Evolutionary conservation across 768 basidiomycete genomes (phyloP), one percentile per base, ranked within the genome.

Genomic region (Mycena latifolia): DNA sequence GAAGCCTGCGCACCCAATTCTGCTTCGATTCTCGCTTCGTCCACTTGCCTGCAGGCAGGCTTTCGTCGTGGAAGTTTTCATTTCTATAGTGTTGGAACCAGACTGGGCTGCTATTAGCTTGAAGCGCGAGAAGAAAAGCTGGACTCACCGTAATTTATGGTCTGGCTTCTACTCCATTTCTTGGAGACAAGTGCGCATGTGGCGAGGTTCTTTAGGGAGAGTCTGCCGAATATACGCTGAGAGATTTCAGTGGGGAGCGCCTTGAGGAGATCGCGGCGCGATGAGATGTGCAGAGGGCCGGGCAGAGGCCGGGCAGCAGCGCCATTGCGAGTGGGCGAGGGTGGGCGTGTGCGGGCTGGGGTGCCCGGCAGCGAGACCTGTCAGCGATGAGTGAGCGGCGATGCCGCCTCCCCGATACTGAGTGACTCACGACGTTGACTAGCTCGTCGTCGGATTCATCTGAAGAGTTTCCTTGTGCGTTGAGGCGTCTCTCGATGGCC

Each of bases 11-110:
- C 68, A 89, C 92, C 95, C 95, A 98, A 69, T 91, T 91, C 78
- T 94, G 92, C 76, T 95, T 98, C n/a, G 94, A 95, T 77, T 98
- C 95, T 61, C 91, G 85, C 74, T 92, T 93, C 11, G 94, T 92
- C 95, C 95, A 98, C 77, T 95, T 95, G 37, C 91, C 93, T 12
- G 89, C 85, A 5, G 92, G 91, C 53, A 93, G 76, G 63, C 86
- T 89, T 31, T 90, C 88, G 66, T 94, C 92, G 47, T 94, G 90
- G 69, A 98, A 94, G 70, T 92, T 89, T 66, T 95, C 93, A 69
- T 91, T 93, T 59, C 96, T 84, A 76, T 94, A 95, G 69, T 93
- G 91, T 69, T 93, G 92, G 81, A 96, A 98, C 96, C 96, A 98
- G 12, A 97, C 96, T 98, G 71, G 37, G 37, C 24, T 17, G 48